These are phyloP conservation scores for Dichotomocladium elegans DNA, from an alignment of 371 early-diverging fungal species.

Conservation along the genomic window DNA sequence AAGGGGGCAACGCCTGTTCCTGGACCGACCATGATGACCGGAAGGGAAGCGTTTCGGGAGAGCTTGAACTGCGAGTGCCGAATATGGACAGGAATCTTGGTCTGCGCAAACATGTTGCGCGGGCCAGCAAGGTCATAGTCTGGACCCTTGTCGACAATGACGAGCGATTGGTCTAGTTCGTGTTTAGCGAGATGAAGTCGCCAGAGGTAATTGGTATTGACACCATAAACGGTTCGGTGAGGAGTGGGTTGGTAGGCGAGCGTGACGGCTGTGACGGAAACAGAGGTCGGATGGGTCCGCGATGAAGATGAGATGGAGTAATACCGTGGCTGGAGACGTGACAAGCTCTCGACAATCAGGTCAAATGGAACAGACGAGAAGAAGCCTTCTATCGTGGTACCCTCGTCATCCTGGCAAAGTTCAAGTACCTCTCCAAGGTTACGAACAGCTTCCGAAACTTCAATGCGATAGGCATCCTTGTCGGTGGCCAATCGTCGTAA, in stretches of 20 bases:
- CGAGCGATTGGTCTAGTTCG: slow-evolving; percentile 2
- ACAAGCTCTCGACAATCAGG: slow-evolving; percentile 73
- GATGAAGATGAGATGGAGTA: slow-evolving; percentile 93
- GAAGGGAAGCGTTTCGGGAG: slow-evolving; percentile 71
- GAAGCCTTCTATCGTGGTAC: slow-evolving; percentile 16
- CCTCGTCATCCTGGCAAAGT: slow-evolving; percentile 14
- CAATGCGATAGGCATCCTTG: slow-evolving; percentile 64
- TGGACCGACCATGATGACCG: slow-evolving; percentile 96
- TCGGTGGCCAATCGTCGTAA: slow-evolving; percentile 63
- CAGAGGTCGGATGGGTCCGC: slow-evolving; percentile 61
- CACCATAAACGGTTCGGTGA: slow-evolving; percentile 63
- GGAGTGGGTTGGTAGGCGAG: slow-evolving; percentile 65
- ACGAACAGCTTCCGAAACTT: slow-evolving; percentile 58
- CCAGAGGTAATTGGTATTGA: slow-evolving; percentile 72
- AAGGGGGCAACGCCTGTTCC: slow-evolving; percentile 99
- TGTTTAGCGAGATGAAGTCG: slow-evolving; percentile 38
- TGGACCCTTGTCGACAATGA: slow-evolving; percentile 3
- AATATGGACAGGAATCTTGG: slow-evolving; percentile 76
- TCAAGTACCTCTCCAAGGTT: slow-evolving; percentile 69
- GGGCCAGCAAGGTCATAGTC: slow-evolving; percentile 51
- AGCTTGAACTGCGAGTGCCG: slow-evolving; percentile 86
- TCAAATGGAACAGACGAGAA: slow-evolving; percentile 60
- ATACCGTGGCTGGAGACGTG: slow-evolving; percentile 85
- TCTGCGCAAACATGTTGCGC: slow-evolving; percentile 22
- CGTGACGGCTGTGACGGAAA: slow-evolving; percentile 85